Base-by-base conservation (phyloP, 352 stramenopile genomes). In the Phytophthora pini region DNA sequence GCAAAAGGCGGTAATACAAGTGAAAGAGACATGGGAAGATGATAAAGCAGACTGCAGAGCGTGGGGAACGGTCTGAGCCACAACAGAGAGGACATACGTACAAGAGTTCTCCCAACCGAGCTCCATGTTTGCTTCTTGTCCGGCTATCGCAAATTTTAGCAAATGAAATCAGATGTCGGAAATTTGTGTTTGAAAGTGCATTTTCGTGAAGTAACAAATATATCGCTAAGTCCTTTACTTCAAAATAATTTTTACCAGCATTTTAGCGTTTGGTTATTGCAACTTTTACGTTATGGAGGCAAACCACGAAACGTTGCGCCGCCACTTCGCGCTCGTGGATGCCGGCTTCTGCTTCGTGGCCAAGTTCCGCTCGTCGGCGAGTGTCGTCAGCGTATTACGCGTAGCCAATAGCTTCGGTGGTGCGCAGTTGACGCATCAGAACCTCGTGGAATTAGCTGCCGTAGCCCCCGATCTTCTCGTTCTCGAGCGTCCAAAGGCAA, bases 41-140 rank as follows among this genome's bases (percentile, higher is more conserved):
- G 45, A 47, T 1, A 26, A 9, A 0, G 17, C 8, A 5, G 17
- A 5, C 49, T 26, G 24, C 4, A 63, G 12, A 4, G 6, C 15
- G 7, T 41, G 11, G 5, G 10, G 5, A 6, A 4, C 15, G 40
- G 22, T 48, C 26, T 11, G 17, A 38, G 22, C n/a, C 26, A 6
- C 34, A 17, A 48, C 47, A 59, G 9, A 26, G 56, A 26, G 38
- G 24, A 13, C 15, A n/a, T 3, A 34, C 82, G 71, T 80, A 93
- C 84, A 93, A 3, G 82, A 90, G 70, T 89, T 89, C 45, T 92
- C 84, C 84, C 84, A 93, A 34, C 56, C 70, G 6, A 82, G 63
- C 46, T 93, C 82, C 84, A 93, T 93, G 7, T 54, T 26, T 68
- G 45, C 54, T 61, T 10, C 29, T 22, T 15, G 51, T 58, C 11